Percentiles rank a stretch among this genome's conserved stretches.
Conservation (phyloP, 169 alveolate genomes). For the Plasmodium cynomolgi region DNA sequence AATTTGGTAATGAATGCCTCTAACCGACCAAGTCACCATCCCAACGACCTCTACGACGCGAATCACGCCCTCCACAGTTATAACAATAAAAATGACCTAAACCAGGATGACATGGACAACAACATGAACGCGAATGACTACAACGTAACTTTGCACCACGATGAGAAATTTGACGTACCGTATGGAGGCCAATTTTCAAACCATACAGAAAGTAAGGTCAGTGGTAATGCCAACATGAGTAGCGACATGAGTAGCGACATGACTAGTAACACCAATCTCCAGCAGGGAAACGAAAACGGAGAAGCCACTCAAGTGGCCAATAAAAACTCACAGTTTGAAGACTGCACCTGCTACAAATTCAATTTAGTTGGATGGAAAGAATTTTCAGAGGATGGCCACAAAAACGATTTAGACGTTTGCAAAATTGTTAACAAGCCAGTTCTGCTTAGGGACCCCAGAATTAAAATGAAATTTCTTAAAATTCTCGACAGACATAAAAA, state of each 20-base stretch:
- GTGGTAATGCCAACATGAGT: neutral
- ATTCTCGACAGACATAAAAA: constrained; percentile 67
- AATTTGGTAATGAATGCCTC: neutral
- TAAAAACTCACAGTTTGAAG: constrained; percentile 21
- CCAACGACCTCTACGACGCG: neutral
- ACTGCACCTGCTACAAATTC: constrained; percentile 59
- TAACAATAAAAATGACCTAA: neutral
- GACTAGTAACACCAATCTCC: neutral
- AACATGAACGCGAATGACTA: neutral
- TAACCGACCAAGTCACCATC: neutral
- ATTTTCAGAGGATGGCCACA: constrained; percentile 75
- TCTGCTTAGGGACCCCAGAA: constrained; percentile 62
- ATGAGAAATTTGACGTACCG: neutral
- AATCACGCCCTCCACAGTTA: neutral
- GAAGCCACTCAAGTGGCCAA: constrained; percentile 10
- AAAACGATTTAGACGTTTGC: constrained; percentile 73
- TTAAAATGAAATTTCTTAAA: constrained; percentile 75
- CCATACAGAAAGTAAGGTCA: neutral
- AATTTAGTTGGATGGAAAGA: constrained; percentile 73
- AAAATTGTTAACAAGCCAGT: constrained; percentile 74
- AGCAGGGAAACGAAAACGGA: neutral
- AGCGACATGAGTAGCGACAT: neutral
- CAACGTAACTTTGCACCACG: neutral
- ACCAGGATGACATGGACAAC: neutral
- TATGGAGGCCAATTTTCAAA: neutral